These are phyloP conservation scores for Sicyos baderoa DNA, from an alignment of 306 rosid species.

Conservation along the genomic window DNA sequence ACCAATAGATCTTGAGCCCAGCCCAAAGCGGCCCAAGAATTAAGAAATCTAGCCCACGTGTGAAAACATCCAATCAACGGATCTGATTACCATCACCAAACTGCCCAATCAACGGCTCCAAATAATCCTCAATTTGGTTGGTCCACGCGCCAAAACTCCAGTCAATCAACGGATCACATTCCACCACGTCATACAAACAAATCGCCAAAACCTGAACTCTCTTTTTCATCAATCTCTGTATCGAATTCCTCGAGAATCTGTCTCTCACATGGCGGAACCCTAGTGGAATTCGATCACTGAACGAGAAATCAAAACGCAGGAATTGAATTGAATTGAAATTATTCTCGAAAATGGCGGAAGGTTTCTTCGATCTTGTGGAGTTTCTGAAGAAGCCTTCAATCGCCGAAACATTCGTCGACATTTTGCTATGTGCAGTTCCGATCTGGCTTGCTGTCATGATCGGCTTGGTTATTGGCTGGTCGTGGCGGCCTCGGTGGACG, in stretches of 20 bases:
- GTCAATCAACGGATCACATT: neutral
- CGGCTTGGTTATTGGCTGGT: conserved; percentile 84
- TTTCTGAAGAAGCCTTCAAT: conserved; percentile 69
- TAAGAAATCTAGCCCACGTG: conserved; percentile 3
- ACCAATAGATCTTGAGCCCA: neutral
- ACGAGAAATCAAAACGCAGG: neutral
- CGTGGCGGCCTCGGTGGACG: conserved; percentile 97
- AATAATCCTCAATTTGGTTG: neutral
- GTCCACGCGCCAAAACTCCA: neutral
- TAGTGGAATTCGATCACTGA: neutral
- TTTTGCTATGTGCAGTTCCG: conserved; percentile 86
- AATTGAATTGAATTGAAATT: neutral
- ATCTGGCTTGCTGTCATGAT: conserved; percentile 98
- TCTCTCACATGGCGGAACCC: neutral
- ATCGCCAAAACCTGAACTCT: neutral
- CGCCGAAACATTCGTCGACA: conserved; percentile 88
- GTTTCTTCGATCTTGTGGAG: conserved; percentile 60
- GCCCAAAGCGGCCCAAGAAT: conserved; percentile 9
- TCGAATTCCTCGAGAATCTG: conserved; percentile 11
- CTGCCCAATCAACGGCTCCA: neutral
- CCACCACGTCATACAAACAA: conserved; percentile 2
- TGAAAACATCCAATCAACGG: neutral
- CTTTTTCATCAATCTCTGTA: neutral
- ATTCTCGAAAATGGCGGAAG: conserved; percentile 47
- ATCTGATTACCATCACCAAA: neutral